Evolutionary conservation across 805 yeast genomes (phyloP).

Genomic region (Kregervanrija pseudodelftensis): DNA sequence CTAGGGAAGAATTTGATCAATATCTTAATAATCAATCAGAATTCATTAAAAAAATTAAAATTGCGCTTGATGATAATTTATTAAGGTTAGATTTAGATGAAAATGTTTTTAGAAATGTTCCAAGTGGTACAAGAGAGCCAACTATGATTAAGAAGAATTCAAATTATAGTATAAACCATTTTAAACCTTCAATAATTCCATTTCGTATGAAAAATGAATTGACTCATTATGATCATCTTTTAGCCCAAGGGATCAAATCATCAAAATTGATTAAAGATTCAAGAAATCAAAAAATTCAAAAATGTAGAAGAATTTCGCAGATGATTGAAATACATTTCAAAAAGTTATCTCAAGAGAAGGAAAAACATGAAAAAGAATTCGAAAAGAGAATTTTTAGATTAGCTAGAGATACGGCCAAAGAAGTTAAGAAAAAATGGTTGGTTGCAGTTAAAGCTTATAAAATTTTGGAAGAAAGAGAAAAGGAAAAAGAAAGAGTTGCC

Average conservation of each 20-base stretch:
- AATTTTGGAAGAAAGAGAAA: conserved; percentile 67
- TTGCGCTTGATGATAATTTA: conserved; percentile 39
- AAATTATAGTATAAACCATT: conserved; percentile 22
- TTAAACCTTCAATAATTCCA: conserved; percentile 34
- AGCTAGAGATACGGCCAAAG: conserved; percentile 76
- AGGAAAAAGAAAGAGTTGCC: conserved; percentile 68
- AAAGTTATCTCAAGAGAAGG: conserved; percentile 82
- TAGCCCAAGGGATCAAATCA: conserved; percentile 68
- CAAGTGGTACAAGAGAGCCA: conserved; percentile 33
- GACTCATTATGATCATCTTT: conserved; percentile 65
- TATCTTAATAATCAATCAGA: conserved; percentile 46
- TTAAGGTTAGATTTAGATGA: conserved; percentile 38
- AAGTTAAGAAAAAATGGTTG: conserved; percentile 86
- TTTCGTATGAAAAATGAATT: conserved; percentile 29
- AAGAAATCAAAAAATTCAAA: conserved; percentile 55
- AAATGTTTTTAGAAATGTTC: conserved; percentile 39
- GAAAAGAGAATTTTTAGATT: conserved; percentile 62
- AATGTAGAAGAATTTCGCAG: conserved; percentile 64
- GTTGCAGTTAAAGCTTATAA: conserved; percentile 78
- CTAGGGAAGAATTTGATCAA: conserved; percentile 52
- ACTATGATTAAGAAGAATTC: conserved; percentile 30
- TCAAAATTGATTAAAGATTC: conserved; percentile 64
- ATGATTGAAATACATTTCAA: conserved; percentile 86
- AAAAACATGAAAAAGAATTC: conserved; percentile 65
- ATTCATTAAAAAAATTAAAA: conserved; percentile 36